Percentiles rank a stretch among this genome's conserved stretches.
phyloP scores from a whole-genome alignment of 192 early-diverging fungal genomes.

The Mycoemilia scoparia region DNA sequence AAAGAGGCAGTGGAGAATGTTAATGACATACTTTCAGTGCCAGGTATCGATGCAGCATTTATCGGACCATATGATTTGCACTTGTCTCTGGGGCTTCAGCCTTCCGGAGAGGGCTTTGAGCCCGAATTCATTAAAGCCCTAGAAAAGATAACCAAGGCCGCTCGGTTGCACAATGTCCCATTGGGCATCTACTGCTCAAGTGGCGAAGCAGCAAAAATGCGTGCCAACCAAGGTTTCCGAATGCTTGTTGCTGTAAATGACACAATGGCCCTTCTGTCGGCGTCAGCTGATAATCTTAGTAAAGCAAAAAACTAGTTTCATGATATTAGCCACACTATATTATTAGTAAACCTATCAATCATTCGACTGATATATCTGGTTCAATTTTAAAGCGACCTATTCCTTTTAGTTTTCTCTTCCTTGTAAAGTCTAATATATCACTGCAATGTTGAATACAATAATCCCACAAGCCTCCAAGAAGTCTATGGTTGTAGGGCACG shows the following conservation, averaged over 20 bases:
- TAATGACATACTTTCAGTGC: conserved; percentile 11
- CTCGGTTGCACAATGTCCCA: conserved; percentile 16
- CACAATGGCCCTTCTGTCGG: conserved; percentile 16
- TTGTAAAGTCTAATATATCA: not conserved
- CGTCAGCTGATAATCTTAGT: conserved; percentile 23
- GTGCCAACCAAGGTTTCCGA: conserved; percentile 19
- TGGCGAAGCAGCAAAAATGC: conserved; percentile 11
- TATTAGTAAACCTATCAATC: no score
- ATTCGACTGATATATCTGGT: no score
- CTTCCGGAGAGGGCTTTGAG: conserved; percentile 2
- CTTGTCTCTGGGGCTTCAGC: conserved; percentile 11
- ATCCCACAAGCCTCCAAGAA: not conserved
- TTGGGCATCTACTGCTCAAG: conserved; percentile 22
- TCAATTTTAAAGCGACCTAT: no score
- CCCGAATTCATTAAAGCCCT: conserved; percentile 12
- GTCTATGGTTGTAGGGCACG: not conserved
- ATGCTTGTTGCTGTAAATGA: conserved; percentile 27
- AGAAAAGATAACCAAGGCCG: conserved; percentile 7
- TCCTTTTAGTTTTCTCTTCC: not conserved
- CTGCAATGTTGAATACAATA: not conserved
- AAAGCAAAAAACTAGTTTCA: no score
- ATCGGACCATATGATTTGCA: conserved; percentile 17
- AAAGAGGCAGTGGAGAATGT: conserved; percentile 19
- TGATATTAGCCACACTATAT: no score
- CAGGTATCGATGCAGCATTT: conserved; percentile 24